These are phyloP conservation scores for Rhodotorula sp. DNA, from an alignment of 1,284 basidiomycete genomes.

Conservation along the genomic window DNA sequence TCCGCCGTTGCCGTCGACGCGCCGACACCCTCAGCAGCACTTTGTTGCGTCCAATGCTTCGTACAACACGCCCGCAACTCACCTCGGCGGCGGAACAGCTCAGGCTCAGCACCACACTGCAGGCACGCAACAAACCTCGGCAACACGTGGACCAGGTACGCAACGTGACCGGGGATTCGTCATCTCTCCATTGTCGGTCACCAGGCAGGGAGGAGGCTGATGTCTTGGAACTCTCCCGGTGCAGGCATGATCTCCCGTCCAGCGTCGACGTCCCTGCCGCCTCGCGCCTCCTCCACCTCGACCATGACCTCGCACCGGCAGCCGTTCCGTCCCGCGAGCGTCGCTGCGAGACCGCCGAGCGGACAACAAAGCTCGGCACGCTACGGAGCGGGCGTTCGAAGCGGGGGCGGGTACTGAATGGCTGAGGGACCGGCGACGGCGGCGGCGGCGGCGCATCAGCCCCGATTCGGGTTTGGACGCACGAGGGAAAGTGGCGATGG, in stretches of 20 bases:
- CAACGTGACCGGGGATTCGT: background rate
- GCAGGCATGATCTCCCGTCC: background rate
- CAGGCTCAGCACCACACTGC: background rate
- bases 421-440: no score
- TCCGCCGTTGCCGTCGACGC: background rate
- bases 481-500: no score
- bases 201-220: no score
- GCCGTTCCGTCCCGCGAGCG: conserved; percentile 8
- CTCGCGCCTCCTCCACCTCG: background rate
- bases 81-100: no score
- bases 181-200: background rate
- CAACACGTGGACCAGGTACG: no score
- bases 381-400: background rate
- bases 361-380: background rate
- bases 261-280: no score
- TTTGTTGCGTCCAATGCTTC: background rate
- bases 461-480: no score
- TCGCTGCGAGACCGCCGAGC: background rate
- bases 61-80: background rate
- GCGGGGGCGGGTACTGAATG: no score
- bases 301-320: background rate
- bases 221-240: no score
- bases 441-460: no score
- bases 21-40: background rate
- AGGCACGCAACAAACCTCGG: no score